Evolutionary conservation across 2,329 filamentous ascomycete species (phyloP).

Genomic region (Trichoderma oligosporum): DNA sequence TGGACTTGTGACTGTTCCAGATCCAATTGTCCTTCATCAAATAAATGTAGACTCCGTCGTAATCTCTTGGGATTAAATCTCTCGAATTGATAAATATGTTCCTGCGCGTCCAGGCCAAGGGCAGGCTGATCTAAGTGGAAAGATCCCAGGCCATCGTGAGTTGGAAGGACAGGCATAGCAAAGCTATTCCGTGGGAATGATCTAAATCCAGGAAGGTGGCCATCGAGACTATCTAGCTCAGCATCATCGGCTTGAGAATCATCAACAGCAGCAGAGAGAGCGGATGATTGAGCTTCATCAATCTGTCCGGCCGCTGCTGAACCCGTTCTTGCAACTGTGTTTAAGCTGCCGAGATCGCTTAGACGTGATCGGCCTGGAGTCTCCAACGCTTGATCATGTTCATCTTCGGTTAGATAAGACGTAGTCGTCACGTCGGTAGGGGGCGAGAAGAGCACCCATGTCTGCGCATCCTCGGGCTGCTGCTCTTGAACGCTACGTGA

Average conservation of each 20-base stretch:
- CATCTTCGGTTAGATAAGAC: constrained; percentile 64
- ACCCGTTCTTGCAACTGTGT: constrained; percentile 62
- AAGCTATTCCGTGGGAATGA: constrained; percentile 49
- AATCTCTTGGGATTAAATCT: constrained; percentile 71
- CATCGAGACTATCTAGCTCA: constrained; percentile 90
- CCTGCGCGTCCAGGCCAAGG: constrained; percentile 60
- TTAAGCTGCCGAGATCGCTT: constrained; percentile 77
- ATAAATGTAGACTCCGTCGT: constrained; percentile 50
- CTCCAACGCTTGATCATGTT: constrained; percentile 60
- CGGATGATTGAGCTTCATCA: constrained; percentile 40
- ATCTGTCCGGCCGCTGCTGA: constrained; percentile 34
- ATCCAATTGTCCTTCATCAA: constrained; percentile 49
- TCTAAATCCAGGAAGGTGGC: constrained; percentile 84
- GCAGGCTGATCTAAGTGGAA: constrained; percentile 64
- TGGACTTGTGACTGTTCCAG: constrained; percentile 53
- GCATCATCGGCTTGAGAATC: constrained; percentile 58
- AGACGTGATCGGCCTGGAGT: constrained; percentile 66
- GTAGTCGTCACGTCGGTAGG: constrained; percentile 60
- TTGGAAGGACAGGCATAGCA: constrained; percentile 71
- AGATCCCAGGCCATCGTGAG: constrained; percentile 85
- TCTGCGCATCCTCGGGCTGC: constrained; percentile 68
- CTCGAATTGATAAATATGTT: constrained; percentile 87
- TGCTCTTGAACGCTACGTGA: constrained; percentile 32
- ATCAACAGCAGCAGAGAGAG: constrained; percentile 37
- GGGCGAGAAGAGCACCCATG: constrained; percentile 95